Percentiles rank a stretch among this genome's conserved stretches.
Evolutionary conservation across 2,329 filamentous ascomycete genomes (phyloP).

Genomic region (Tolypocladium nubicola): DNA sequence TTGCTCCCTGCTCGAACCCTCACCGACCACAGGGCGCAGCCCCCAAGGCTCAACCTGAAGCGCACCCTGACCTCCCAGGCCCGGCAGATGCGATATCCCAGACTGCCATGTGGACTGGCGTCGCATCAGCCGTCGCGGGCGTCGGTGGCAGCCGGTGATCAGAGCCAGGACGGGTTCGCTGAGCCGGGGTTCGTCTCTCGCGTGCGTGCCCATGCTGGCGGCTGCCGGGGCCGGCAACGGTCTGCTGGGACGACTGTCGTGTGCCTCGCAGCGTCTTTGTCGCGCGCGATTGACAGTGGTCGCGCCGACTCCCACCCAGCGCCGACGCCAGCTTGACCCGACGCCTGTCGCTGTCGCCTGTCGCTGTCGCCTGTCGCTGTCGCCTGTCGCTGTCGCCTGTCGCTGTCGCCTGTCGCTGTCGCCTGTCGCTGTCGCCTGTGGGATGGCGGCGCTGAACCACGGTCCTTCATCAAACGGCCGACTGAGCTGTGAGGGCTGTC

Average conservation of each 20-base stretch:
- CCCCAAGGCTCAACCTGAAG: background rate
- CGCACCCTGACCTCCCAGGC: background rate
- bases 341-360: background rate
- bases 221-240: background rate
- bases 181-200: background rate
- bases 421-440: background rate
- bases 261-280: background rate
- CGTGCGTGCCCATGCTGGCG: background rate
- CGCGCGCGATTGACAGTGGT: background rate
- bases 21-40: background rate
- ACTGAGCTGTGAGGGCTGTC: background rate
- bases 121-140: background rate
- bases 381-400: background rate
- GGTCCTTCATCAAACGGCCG: background rate
- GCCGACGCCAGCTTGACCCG: background rate
- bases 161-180: background rate
- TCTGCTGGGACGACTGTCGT: background rate
- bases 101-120: background rate
- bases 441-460: background rate
- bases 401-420: background rate
- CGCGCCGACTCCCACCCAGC: background rate
- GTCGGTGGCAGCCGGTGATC: background rate
- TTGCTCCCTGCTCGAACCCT: background rate
- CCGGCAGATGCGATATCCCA: background rate
- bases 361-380: background rate